Conservation (phyloP, 2,329 filamentous ascomycete genomes). For the Trichoderma sp. region DNA sequence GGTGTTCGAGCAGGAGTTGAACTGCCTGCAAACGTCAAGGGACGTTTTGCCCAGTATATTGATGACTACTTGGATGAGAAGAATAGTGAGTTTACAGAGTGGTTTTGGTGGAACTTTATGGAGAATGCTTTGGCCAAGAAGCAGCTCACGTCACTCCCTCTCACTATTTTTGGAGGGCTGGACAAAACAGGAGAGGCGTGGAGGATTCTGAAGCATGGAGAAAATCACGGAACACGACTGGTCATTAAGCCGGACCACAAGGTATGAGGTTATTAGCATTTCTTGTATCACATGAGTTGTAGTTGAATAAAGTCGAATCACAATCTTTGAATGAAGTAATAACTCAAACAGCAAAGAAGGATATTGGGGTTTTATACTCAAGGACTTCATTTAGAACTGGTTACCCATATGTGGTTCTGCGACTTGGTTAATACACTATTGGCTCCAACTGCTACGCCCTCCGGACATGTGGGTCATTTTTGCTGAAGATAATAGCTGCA, state of each 20-base stretch:
- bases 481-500: too few relatives aligned
- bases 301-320: not conserved
- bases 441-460: not conserved
- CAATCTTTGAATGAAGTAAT: not conserved
- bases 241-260: not conserved
- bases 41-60: not conserved
- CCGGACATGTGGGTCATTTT: not conserved
- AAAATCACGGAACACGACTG: constrained; percentile 26
- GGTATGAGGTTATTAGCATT: not conserved
- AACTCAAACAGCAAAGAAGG: not conserved
- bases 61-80: constrained; percentile 17
- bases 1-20: constrained; percentile 13
- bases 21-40: not conserved
- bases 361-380: not conserved
- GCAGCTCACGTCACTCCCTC: not conserved
- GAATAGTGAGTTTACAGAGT: constrained; percentile 16
- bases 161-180: not conserved
- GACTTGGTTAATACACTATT: not conserved
- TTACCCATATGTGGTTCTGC: not conserved
- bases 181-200: not conserved
- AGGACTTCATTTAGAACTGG: not conserved
- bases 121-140: constrained; percentile 2
- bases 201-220: not conserved
- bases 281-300: not conserved
- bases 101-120: constrained; percentile 19